These are phyloP conservation scores for Panus rudis DNA, from an alignment of 768 basidiomycete species.

Conservation along the genomic window DNA sequence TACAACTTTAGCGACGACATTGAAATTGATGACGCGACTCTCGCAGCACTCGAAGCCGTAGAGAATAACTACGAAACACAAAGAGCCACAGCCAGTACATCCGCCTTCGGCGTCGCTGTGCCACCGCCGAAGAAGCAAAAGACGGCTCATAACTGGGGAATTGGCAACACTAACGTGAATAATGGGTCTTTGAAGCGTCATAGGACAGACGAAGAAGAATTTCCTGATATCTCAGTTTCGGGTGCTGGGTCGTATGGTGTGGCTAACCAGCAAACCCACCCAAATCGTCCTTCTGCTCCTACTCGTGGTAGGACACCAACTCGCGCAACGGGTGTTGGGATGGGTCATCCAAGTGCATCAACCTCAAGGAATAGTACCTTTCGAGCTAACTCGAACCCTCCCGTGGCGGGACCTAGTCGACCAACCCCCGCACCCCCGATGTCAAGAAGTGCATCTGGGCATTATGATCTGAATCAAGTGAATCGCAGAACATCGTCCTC, in stretches of 20 bases:
- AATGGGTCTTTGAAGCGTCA: neutral
- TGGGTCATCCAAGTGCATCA: neutral
- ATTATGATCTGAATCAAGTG: too few relatives aligned
- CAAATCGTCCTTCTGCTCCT: neutral
- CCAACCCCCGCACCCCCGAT: neutral
- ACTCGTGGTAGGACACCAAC: neutral
- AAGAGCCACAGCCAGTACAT: too few relatives aligned
- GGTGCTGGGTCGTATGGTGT: slow-evolving; percentile 52
- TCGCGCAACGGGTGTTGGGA: too few relatives aligned
- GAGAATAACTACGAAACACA: too few relatives aligned
- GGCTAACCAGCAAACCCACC: slow-evolving; percentile 4
- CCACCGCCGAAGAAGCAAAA: neutral
- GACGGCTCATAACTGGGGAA: neutral
- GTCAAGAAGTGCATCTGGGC: too few relatives aligned
- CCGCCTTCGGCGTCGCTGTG: too few relatives aligned
- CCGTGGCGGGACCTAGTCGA: neutral
- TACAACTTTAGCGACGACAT: too few relatives aligned
- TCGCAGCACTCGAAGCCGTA: too few relatives aligned
- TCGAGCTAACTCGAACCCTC: neutral
- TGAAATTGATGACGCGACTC: too few relatives aligned
- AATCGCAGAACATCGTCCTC: too few relatives aligned
- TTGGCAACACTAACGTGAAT: too few relatives aligned
- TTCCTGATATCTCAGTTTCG: slow-evolving; percentile 55
- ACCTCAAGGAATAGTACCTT: neutral
- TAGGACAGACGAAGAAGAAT: neutral